These are phyloP conservation scores for Trichoderma virens DNA, from an alignment of 495 filamentous ascomycete species.

Conservation along the genomic window DNA sequence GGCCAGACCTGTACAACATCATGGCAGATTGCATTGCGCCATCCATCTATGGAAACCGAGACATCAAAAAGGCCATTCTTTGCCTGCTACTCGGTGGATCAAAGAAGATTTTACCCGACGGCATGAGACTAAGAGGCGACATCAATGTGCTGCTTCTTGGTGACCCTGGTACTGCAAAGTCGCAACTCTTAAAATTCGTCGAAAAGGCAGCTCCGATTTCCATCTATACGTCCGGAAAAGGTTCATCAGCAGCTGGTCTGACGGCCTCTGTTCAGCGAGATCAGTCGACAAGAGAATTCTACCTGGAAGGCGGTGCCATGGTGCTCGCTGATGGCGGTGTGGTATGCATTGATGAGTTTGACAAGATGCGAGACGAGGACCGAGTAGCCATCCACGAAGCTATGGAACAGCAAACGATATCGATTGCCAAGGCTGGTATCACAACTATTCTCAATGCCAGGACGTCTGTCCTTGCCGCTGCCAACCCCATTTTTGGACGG, in stretches of 20 bases:
- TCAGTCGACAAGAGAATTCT: slow-evolving; percentile 86
- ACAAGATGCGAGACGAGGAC: slow-evolving; percentile 99
- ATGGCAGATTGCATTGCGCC: slow-evolving; percentile 92
- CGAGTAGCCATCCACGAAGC: slow-evolving; percentile 99
- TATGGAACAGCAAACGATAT: slow-evolving; percentile 99
- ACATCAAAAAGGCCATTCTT: slow-evolving; percentile 98
- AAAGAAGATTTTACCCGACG: slow-evolving; percentile 97
- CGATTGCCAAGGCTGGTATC: slow-evolving; percentile 97
- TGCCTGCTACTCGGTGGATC: slow-evolving; percentile 92
- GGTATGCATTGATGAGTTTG: slow-evolving; percentile 99
- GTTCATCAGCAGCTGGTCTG: slow-evolving; percentile 95
- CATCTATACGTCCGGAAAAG: slow-evolving; percentile 98
- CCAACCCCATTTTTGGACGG: slow-evolving; percentile 94
- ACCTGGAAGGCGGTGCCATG: slow-evolving; percentile 98
- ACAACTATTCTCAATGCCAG: slow-evolving; percentile 96
- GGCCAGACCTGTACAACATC: slow-evolving; percentile 84
- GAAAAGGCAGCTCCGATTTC: slow-evolving; percentile 95
- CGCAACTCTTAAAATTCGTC: slow-evolving; percentile 94
- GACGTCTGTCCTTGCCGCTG: slow-evolving; percentile 91
- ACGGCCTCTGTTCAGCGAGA: slow-evolving; percentile 97
- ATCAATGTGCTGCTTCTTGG: slow-evolving; percentile 97
- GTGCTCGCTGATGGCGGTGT: slow-evolving; percentile 96
- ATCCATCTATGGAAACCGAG: slow-evolving; percentile 90
- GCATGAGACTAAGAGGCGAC: slow-evolving; percentile 96
- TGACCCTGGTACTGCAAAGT: slow-evolving; percentile 98